phyloP scores from a whole-genome alignment of 176 grass and related monocot species.

The Avena insularis region DNA sequence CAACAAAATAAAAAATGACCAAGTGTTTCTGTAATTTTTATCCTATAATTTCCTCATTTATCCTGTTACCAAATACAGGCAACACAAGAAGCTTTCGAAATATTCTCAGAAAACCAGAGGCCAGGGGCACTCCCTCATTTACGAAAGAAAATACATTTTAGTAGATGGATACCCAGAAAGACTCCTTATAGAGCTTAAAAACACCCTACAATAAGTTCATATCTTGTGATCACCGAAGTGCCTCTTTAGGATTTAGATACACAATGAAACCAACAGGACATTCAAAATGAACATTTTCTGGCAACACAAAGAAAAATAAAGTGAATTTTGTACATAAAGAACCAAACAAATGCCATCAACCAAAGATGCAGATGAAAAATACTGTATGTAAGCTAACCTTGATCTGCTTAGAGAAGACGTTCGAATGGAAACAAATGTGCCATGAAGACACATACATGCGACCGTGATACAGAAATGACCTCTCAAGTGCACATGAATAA shows the following conservation, averaged over 20 bases:
- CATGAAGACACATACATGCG: conserved; percentile 98
- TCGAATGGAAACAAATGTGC: conserved; percentile 99
- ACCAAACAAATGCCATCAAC: neutral
- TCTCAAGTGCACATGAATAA: conserved; percentile 98
- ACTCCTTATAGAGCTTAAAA: neutral
- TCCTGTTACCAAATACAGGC: conserved; percentile 6
- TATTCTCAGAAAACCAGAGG: neutral
- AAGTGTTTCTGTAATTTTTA: conserved; percentile 14
- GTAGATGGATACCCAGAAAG: neutral
- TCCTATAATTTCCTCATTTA: conserved; percentile 17
- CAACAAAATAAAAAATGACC: neutral
- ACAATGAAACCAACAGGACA: conserved; percentile 29
- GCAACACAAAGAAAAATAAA: conserved; percentile 30
- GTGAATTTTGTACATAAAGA: conserved; percentile 21
- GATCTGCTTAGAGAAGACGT: conserved; percentile 95
- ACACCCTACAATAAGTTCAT: neutral
- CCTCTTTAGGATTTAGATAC: conserved; percentile 6
- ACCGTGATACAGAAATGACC: conserved; percentile 96
- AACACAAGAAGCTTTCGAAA: neutral
- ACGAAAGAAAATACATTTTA: neutral
- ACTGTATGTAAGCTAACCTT: conserved; percentile 67
- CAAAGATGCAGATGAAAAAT: conserved; percentile 14
- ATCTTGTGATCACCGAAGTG: conserved; percentile 19
- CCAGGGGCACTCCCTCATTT: neutral
- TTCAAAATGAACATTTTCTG: conserved; percentile 34